Evolutionary conservation across 345 rosid species (phyloP), one percentile per base, ranked within the genome.

Genomic region (Eucalyptus rudis): DNA sequence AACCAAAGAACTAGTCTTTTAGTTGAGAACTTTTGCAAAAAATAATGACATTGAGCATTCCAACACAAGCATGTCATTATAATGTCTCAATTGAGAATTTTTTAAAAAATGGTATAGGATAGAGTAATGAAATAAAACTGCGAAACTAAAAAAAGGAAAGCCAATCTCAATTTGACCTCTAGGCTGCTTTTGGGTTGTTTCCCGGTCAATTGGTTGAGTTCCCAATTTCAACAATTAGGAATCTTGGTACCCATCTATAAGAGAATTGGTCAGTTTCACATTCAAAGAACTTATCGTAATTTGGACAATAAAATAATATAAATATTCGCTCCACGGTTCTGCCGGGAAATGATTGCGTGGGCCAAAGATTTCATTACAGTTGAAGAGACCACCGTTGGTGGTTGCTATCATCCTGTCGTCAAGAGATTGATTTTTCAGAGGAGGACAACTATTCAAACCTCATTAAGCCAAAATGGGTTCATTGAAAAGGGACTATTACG

Each of bases 1-100:
- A 76, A 76, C 47, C 27, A 76, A 36, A 36, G 1, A 36, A 19
- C 47, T 19, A 40, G 83, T 40, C 8, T 10, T 15, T 40, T 76
- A 2, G 27, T 40, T 5, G 83, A 76, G 15, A 36, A 36, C 8
- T 9, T 36, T 20, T 11, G 27, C 5, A 5, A 36, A 40, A 36
- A 76, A 19, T 36, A 20, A 20, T 3, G 4, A 76, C 2, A 76
- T 3, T 2, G 47, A 76, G 15, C 83, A 76, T 36, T 36, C 2
- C 2, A 76, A 9, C 0, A 1, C 10, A 68, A 8, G 3, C 0
- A 4, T 2, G 7, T 7, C 27, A 19, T 36, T 36, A 5, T 10
- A 5, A 2, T 19, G 3, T 36, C 83, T 9, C 1, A 20, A 71
- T 36, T 10, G 8, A 36, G 22, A 71, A 68, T 16, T 8, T 31